A percentile compares a stretch with the other conserved stretches of the same genome.
These are phyloP conservation scores for Tulasnella sp. DNA, from an alignment of 768 basidiomycete species.

Conservation along the genomic window DNA sequence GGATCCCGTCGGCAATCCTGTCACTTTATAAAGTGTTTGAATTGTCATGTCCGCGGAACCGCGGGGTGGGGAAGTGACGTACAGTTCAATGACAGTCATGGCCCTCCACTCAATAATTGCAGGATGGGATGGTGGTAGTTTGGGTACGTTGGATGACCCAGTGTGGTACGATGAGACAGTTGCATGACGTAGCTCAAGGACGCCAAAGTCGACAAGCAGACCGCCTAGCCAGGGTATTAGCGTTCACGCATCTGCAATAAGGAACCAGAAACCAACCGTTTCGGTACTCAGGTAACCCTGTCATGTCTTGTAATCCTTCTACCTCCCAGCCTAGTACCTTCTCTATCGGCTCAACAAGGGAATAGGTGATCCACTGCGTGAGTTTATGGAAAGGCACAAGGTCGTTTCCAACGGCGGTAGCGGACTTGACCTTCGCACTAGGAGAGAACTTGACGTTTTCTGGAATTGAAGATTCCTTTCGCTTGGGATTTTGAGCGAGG, in stretches of 20 bases:
- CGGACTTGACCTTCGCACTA: conserved; percentile 6
- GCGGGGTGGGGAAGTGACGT: conserved; percentile 25
- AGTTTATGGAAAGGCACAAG: conserved; percentile 95
- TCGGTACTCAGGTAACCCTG: conserved; percentile 89
- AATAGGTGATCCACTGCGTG: conserved; percentile 87
- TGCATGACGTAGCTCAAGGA: conserved; percentile 52
- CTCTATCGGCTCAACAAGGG: conserved; percentile 76
- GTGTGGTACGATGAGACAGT: conserved; percentile 37
- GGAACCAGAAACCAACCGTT: conserved; percentile 51
- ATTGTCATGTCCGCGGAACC: conserved; percentile 5
- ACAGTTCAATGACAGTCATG: conserved; percentile 89
- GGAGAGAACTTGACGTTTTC: conserved; percentile 20
- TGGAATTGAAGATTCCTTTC: conserved; percentile 4
- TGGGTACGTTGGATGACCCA: conserved; percentile 42
- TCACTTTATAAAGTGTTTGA: conserved; percentile 46
- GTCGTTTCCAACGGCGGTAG: conserved; percentile 41
- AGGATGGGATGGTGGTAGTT: conserved; percentile 62
- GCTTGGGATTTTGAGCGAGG: conserved; percentile 26
- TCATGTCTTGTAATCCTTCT: conserved; percentile 73
- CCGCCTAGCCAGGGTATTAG: conserved; percentile 62
- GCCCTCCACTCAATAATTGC: conserved; percentile 95
- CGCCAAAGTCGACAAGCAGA: conserved; percentile 70
- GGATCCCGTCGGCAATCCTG: conserved; percentile 60
- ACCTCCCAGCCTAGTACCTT: conserved; percentile 66
- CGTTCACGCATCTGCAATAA: not conserved